A percentile compares a stretch with the other conserved stretches of the same genome.
phyloP scores from a whole-genome alignment of 352 stramenopile species.

The Aphanomyces cochlioides region DNA sequence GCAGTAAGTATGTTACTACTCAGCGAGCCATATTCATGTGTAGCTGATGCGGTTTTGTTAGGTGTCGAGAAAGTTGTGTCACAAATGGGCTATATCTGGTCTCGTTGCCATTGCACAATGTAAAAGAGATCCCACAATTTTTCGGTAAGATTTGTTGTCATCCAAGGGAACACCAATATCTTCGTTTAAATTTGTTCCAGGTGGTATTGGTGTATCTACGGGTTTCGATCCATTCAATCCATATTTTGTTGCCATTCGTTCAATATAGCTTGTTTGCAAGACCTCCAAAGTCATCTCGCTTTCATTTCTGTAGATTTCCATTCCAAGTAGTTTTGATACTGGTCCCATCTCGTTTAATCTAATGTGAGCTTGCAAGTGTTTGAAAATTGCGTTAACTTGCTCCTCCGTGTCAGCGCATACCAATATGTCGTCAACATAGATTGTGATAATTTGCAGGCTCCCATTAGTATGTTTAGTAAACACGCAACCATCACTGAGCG shows the following conservation, averaged over 20 bases:
- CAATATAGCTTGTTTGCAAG: background rate
- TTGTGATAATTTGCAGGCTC: background rate
- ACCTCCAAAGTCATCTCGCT: background rate
- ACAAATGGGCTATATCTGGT: too few species aligned
- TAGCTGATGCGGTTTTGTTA: too few species aligned
- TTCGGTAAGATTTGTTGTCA: too few species aligned
- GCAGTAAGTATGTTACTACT: too few species aligned
- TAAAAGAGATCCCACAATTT: too few species aligned
- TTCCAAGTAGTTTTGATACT: background rate
- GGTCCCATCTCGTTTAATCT: background rate
- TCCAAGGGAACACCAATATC: too few species aligned
- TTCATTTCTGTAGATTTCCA: background rate
- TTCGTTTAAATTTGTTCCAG: background rate
- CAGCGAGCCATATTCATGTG: too few species aligned
- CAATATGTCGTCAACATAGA: too few species aligned
- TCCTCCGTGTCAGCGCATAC: background rate
- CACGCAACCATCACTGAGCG: background rate
- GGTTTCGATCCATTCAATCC: background rate
- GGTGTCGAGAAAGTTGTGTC: too few species aligned
- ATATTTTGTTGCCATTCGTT: background rate
- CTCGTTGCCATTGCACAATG: too few species aligned
- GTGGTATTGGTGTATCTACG: background rate
- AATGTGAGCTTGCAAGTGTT: too few species aligned
- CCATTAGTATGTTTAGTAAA: background rate
- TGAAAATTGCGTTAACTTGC: too few species aligned